Conservation (phyloP, 371 early-diverging fungal species). For the Saksenaea oblongispora region DNA sequence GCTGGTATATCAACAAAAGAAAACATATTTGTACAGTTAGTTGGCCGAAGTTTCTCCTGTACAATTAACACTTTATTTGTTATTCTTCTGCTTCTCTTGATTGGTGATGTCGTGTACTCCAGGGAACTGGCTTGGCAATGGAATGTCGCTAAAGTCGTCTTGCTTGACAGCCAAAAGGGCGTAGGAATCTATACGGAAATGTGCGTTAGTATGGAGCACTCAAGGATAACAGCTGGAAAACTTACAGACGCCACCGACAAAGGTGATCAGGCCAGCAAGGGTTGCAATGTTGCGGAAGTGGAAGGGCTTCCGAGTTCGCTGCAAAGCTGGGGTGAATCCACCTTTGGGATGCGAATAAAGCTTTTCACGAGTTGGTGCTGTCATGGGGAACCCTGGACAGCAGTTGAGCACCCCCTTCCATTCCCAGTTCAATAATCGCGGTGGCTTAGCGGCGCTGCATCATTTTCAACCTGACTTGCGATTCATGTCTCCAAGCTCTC, state of each 20-base stretch:
- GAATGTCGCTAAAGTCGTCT: slow-evolving; percentile 63
- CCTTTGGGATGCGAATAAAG: slow-evolving; percentile 49
- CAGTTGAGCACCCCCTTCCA: neutral
- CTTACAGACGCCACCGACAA: slow-evolving; percentile 60
- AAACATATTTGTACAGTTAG: too few relatives aligned
- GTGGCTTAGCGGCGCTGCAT: neutral
- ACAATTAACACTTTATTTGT: neutral
- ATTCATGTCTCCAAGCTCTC: neutral
- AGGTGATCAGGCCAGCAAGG: slow-evolving; percentile 47
- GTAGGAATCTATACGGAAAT: slow-evolving; percentile 40
- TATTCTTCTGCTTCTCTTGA: slow-evolving; percentile 16
- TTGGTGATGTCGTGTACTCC: slow-evolving; percentile 38
- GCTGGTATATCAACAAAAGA: too few relatives aligned
- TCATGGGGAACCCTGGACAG: neutral
- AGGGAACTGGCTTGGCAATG: slow-evolving; percentile 38
- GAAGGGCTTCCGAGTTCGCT: slow-evolving; percentile 58
- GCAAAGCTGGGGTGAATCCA: slow-evolving; percentile 54
- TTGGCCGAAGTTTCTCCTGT: too few relatives aligned
- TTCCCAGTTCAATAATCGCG: neutral
- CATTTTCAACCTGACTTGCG: neutral
- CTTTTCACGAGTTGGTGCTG: slow-evolving; percentile 32
- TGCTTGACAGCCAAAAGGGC: slow-evolving; percentile 60
- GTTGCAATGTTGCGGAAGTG: slow-evolving; percentile 46
- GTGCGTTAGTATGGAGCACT: neutral
- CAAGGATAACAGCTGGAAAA: neutral